phyloP scores from a whole-genome alignment of 306 rosid species.

The Ziziphus jujuba region DNA sequence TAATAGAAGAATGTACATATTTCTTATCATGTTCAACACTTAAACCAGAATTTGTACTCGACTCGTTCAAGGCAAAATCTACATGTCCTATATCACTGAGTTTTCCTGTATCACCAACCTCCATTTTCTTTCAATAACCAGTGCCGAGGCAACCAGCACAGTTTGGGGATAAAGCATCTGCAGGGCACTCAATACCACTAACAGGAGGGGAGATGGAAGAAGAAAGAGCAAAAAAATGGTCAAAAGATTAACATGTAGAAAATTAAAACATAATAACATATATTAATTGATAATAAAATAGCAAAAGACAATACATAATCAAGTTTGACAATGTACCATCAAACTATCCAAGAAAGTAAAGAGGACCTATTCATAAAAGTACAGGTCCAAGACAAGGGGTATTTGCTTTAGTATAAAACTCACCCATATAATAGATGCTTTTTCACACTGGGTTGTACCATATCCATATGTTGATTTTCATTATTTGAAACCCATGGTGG shows the following conservation, averaged over 20 bases:
- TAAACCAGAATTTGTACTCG: conserved; percentile 46
- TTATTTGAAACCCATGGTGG: conserved; percentile 58
- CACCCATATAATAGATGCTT: conserved; percentile 57
- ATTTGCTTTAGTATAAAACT: conserved; percentile 20
- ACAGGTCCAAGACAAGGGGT: conserved; percentile 1
- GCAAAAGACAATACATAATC: too few relatives aligned
- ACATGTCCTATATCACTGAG: conserved; percentile 47
- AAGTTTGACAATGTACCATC: background rate
- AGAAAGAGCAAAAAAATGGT: background rate
- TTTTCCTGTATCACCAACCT: conserved; percentile 48
- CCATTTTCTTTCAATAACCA: conserved; percentile 35
- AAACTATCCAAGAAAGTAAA: background rate
- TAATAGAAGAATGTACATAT: conserved; percentile 33
- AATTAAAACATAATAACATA: too few relatives aligned
- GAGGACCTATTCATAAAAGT: background rate
- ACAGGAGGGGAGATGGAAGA: conserved; percentile 6
- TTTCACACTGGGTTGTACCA: conserved; percentile 46
- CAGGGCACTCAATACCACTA: conserved; percentile 59
- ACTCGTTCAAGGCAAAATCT: conserved; percentile 44
- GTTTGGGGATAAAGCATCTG: conserved; percentile 45
- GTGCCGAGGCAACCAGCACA: conserved; percentile 47
- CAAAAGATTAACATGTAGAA: background rate
- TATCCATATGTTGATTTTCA: conserved; percentile 43
- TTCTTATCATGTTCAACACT: conserved; percentile 50
- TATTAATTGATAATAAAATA: too few relatives aligned